Conservation (phyloP, 306 rosid genomes). For the Rosa lucieae region DNA sequence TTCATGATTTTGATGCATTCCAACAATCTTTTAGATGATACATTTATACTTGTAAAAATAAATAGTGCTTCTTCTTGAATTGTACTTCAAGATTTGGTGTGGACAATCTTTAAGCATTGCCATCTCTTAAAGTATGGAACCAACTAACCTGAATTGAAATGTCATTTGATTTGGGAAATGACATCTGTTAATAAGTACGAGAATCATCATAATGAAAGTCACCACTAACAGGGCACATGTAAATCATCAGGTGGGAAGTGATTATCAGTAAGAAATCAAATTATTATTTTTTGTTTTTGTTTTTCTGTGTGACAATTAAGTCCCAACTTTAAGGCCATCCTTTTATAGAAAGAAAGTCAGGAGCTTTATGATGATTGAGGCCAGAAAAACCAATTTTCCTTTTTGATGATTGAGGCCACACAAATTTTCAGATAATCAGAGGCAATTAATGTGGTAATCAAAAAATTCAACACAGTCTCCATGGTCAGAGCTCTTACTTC, state of each 20-base stretch:
- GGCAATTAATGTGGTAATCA: constrained; percentile 14
- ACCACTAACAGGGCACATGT: not conserved
- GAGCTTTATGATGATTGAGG: constrained; percentile 14
- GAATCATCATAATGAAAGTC: not conserved
- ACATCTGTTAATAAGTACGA: constrained; percentile 21
- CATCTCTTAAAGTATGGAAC: constrained; percentile 27
- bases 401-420: not conserved
- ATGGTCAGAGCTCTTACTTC: constrained; percentile 5
- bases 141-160: constrained; percentile 1
- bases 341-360: not conserved
- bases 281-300: not conserved
- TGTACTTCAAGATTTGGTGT: constrained; percentile 56
- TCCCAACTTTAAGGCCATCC: constrained; percentile 16
- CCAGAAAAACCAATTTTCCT: not conserved
- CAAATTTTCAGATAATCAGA: constrained; percentile 9
- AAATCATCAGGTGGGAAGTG: constrained; percentile 1
- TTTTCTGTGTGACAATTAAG: not conserved
- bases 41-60: constrained; percentile 6
- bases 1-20: constrained; percentile 41
- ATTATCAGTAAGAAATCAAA: not conserved
- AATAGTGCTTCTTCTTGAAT: constrained; percentile 38
- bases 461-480: constrained; percentile 13
- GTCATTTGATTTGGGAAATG: constrained; percentile 16
- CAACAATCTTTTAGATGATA: constrained; percentile 11
- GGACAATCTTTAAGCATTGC: constrained; percentile 41